phyloP scores from a whole-genome alignment of 352 stramenopile genomes.

The Pythium angustatum region DNA sequence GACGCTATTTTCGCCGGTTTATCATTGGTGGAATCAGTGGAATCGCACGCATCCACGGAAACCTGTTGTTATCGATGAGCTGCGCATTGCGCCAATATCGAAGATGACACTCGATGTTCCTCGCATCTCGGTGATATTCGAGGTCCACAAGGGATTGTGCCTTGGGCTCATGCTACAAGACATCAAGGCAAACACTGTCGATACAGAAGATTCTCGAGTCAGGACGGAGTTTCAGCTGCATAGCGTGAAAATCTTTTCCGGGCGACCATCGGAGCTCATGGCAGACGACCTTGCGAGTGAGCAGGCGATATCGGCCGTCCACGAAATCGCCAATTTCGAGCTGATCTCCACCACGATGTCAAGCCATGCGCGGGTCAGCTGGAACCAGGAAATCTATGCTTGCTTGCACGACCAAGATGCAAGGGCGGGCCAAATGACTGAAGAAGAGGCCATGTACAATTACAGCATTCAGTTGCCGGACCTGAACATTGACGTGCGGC shows the following conservation, averaged over 20 bases:
- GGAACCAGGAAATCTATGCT: constrained; percentile 18
- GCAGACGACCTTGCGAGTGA: not conserved
- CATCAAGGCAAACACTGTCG: constrained; percentile 28
- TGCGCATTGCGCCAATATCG: constrained; percentile 70
- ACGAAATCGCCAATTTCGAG: constrained; percentile 9
- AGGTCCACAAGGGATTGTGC: constrained; percentile 57
- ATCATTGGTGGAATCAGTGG: constrained; percentile 86
- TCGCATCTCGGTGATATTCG: constrained; percentile 53
- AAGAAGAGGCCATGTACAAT: constrained; percentile 70
- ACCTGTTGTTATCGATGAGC: constrained; percentile 39
- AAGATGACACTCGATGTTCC: constrained; percentile 51
- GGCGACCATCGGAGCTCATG: constrained; percentile 10
- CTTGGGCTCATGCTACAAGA: constrained; percentile 49
- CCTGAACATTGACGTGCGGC: constrained; percentile 48
- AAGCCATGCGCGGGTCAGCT: constrained; percentile 20
- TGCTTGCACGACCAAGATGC: constrained; percentile 19
- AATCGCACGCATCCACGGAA: constrained; percentile 72
- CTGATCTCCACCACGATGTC: constrained; percentile 11
- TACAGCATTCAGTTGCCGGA: constrained; percentile 53
- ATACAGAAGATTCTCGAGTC: constrained; percentile 1
- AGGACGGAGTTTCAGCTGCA: constrained; percentile 20
- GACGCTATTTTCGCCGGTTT: constrained; percentile 74
- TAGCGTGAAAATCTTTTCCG: constrained; percentile 15
- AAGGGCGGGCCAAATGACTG: not conserved
- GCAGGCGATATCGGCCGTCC: not conserved